Base-by-base conservation (phyloP, 2,329 filamentous ascomycete species). In the Diplodia mutila region DNA sequence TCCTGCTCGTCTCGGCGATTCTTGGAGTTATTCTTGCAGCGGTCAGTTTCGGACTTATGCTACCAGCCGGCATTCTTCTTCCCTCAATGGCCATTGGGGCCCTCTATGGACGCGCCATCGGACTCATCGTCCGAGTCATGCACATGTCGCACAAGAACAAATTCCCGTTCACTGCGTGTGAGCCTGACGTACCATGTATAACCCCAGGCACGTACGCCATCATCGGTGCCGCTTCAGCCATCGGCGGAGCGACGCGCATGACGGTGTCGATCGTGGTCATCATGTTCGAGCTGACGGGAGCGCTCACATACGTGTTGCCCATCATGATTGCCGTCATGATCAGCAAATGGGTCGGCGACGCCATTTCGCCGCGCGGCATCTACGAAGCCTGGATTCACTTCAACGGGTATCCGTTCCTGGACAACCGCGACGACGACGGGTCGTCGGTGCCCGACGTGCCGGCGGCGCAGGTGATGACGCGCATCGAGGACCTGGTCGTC, bases 291-390 rank as follows among this genome's bases (percentile, higher is more conserved):
- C 89, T 99, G 67, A 99, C 95, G 0, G 95, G 95, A 64, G 95
- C 95, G 1, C 85, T 99, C 32, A 97, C 93, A 0, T 98, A 98
- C 76, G 94, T 99, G 59, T 87, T 99, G 8, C 95, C 95, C 66
- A 99, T 98, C 79, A 99, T 99, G 95, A 92, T 99, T 71, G 93
- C 94, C 52, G 95, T 99, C 75, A 97, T 99, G 94, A 86, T 98
- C 53, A 92, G 92, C 70, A 99, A 99, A 82, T 99, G 95, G 95
- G 93, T 97, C 29, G 95, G 94, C 74, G 95, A 99, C 78, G 94
- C 93, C 61, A 94, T 99, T 78, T 93, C 92, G 29, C 92, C 92
- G 67, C 89, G 91, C 61, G 93, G 95, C 71, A 98, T 99, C 79
- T 99, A 99, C 82, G 95, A 99, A 78, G 91, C 91, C 66, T 99